Base-by-base conservation (phyloP, 2,329 filamentous ascomycete species). In the Hymenoscyphus albidus region DNA sequence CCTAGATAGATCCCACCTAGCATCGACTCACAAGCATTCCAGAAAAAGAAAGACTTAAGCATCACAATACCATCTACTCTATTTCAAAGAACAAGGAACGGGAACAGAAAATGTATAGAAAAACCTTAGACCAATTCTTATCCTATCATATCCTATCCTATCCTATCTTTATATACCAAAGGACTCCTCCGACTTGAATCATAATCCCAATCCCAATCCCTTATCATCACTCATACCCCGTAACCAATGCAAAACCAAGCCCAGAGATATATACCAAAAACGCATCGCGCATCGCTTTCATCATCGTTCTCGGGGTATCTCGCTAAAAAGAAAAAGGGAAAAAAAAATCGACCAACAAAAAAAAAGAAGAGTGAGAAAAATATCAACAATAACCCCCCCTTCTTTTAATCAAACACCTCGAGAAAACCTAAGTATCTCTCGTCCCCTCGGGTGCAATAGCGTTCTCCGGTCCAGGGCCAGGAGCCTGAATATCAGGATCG, bases 401-500 rank as follows among this genome's bases (percentile, higher is more conserved):
- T 7, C 44, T 13, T 10, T 27, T 3, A 4, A 27, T 54, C 48
- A 35, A 35, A 10, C 27, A 27, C 2, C 27, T 27, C 2, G 3
- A 27, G 27, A 27, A 1, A 27, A 27, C 27, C 27, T 27, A 65
- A 62, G 31, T 42, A 56, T 62, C 55, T 57, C 69, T 68, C 35
- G 60, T 67, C 3, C 67, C 69, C 40, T 72, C 69, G 10, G 70
- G 69, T 6, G 69, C 69, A 65, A 69, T 71, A 22, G 68, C 67
- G 62, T 73, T 71, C 59, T 73, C 70, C 3, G 68, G 68, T 31
- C 69, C 69, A 0, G 69, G 58, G 14, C 69, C 69, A 48, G 68
- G 61, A 44, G 64, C 63, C 39, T 70, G 62, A 39, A 72, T 66
- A 44, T 68, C 68, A 39, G 57, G 18, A 51, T 70, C 62, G 31